A percentile compares a stretch with the other conserved stretches of the same genome.
Conservation (phyloP, 495 filamentous ascomycete genomes). For the Achaetomiella virescens region DNA sequence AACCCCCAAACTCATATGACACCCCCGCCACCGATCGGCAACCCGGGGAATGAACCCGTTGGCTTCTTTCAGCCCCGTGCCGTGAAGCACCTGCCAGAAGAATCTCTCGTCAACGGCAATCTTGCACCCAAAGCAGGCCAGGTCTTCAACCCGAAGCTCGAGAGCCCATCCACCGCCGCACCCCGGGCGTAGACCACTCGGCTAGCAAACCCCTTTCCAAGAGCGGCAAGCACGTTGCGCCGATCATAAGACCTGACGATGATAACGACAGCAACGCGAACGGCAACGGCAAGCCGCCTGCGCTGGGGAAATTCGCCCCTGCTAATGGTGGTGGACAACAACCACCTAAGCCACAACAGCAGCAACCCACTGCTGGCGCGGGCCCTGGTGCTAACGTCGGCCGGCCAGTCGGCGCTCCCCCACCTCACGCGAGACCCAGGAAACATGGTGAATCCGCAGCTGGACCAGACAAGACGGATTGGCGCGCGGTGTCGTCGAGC, state of each 20-base stretch:
- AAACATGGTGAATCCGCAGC: slow-evolving; percentile 64
- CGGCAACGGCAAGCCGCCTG: neutral
- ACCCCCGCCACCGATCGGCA: slow-evolving; percentile 27
- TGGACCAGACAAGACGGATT: slow-evolving; percentile 62
- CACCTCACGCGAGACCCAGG: no score
- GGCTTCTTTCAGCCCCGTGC: slow-evolving; percentile 73
- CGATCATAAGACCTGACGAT: slow-evolving; percentile 21
- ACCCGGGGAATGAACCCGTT: slow-evolving; percentile 13
- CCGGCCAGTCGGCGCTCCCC: slow-evolving; percentile 17
- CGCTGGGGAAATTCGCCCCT: neutral
- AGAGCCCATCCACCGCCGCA: slow-evolving; percentile 82
- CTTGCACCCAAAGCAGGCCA: slow-evolving; percentile 42
- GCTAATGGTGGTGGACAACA: neutral
- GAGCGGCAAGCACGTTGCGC: slow-evolving; percentile 36
- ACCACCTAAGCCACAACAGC: slow-evolving; percentile 6
- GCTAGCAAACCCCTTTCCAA: slow-evolving; percentile 60
- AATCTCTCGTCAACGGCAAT: slow-evolving; percentile 29
- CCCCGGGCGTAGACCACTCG: slow-evolving; percentile 78
- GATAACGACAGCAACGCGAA: neutral
- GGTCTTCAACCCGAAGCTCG: slow-evolving; percentile 72
- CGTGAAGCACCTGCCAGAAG: slow-evolving; percentile 40
- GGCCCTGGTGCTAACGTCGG: neutral
- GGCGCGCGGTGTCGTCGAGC: slow-evolving; percentile 61
- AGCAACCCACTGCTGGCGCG: neutral
- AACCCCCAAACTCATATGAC: slow-evolving; percentile 28